phyloP scores from a whole-genome alignment of 495 filamentous ascomycete species.

The Beverwykella pulmonaria region DNA sequence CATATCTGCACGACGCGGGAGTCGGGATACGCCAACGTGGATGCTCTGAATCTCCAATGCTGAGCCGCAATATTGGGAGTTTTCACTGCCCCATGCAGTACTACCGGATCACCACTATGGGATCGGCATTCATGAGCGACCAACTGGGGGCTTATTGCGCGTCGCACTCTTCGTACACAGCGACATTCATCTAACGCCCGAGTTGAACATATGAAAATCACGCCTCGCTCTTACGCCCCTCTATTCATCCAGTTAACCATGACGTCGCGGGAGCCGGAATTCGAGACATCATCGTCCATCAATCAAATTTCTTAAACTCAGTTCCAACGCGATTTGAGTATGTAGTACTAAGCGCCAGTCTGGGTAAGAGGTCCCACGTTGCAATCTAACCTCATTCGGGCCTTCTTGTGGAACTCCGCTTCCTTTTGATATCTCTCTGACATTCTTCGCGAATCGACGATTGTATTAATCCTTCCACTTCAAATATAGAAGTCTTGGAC shows the following conservation, averaged over 20 bases:
- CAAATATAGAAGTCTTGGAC: background rate
- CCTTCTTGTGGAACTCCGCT: background rate
- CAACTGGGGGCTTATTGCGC: background rate
- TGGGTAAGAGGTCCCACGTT: background rate
- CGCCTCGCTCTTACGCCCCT: background rate
- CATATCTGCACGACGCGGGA: background rate
- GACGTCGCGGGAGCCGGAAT: background rate
- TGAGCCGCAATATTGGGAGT: background rate
- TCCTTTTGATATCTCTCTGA: background rate
- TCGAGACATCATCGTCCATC: background rate
- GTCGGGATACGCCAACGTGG: background rate
- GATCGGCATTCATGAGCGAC: background rate
- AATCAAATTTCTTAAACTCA: background rate
- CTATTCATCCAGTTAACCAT: background rate
- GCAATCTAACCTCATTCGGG: background rate
- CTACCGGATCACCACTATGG: background rate
- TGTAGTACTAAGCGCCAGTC: background rate
- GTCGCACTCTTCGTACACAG: background rate
- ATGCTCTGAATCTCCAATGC: background rate
- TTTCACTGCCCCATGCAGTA: background rate
- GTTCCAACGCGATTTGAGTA: background rate
- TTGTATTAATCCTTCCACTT: background rate
- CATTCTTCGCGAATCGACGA: background rate
- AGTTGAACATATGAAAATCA: background rate
- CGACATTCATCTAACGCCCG: background rate